Base-by-base conservation (phyloP, 495 filamentous ascomycete species). In the Aspergillus campestris region DNA sequence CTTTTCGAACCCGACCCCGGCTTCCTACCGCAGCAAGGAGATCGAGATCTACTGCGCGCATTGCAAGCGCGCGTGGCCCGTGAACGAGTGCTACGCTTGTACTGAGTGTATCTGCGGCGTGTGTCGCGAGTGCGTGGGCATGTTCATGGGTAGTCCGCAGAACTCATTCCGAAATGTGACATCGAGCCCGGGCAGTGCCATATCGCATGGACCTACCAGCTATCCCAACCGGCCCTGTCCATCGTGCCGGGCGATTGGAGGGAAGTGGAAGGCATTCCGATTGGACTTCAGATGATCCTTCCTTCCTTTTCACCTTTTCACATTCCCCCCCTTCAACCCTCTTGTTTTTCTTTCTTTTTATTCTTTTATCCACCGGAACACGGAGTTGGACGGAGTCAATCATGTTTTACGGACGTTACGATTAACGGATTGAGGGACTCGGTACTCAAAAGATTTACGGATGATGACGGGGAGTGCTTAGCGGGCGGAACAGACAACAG, bases 61-160 rank as follows among this genome's bases (percentile, higher is more conserved):
- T 12, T 95, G 89, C 59, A 82, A 83, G 49, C 77, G 81, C 13
- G 62, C 84, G 3, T 87, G 82, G 48, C 62, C 83, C 3, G 63
- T 95, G 36, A 81, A 80, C 47, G 83, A 90, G 46, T 88, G 84
- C 29, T 95, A 85, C 58, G 89, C 89, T 9, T 95, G 89, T 64
- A 94, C 89, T 0, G 89, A 95, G 58, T 95, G 89, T 60, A 94
- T 95, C 40, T 92, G 87, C 58, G 89, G 89, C 2, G 75, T 95
- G 38, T 95, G 89, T 57, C 82, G 79, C 42, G 84, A 85, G 34
- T 95, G 89, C 48, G 87, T 94, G 12, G 80, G 85, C 49, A 80
- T 85, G 50, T 75, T 92, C 45, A 83, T 87, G 13, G 69, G 67
- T 47, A 74, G 66, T 40, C 69, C 70, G 8, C 65, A 67, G 0